Evolutionary conservation across 1,284 basidiomycete genomes (phyloP), one percentile per base, ranked within the genome.

Genomic region (Tilletia horrida): DNA sequence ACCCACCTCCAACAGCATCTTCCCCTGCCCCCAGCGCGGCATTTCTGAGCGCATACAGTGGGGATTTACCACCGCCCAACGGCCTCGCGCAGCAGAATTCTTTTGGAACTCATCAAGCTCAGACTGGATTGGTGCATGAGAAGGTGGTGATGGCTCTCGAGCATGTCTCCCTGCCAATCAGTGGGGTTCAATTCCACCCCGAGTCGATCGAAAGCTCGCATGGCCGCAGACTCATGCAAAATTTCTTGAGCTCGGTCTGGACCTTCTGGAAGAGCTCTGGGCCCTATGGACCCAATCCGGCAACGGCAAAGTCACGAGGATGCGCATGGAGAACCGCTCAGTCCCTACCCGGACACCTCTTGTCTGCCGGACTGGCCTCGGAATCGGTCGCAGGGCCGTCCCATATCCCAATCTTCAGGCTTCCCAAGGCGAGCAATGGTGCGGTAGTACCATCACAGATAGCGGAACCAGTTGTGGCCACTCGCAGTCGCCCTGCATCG

Each of bases 121-220:
- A 45, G 25, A 29, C 27, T 3, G 23, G 3, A 70, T 66, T 21
- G n/a, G 45, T 1, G 35, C 35, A 40, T 11, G 69, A 72, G 6
- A 57, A 63, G 2, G 70, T 73, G 18, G 71, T 81, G n/a, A 73
- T 81, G 69, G 77, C 72, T 1, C 63, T 81, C 40, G 70, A 76
- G 57, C 80, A 81, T 64, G 72, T 65, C 42, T 65, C 69, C 1
- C 52, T 71, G 2, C 80, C 93, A 0, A 91, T 94, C 73, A 94
- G 90, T 88, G 92, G 91, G 2, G 93, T 97, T 1, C 94, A 97
- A 80, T 97, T 96, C 77, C 95, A 97, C 81, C 95, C 94, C 0
- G 94, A 81, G 64, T 79, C 76, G 27, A 76, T 81, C 59, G 76
- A 78, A 29, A 76, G 74, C 13, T 44, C 42, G 4, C 66, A 59